Evolutionary conservation across 192 early-diverging fungal species (phyloP), one percentile per base, ranked within the genome.

Genomic region (Allomyces javanicus): DNA sequence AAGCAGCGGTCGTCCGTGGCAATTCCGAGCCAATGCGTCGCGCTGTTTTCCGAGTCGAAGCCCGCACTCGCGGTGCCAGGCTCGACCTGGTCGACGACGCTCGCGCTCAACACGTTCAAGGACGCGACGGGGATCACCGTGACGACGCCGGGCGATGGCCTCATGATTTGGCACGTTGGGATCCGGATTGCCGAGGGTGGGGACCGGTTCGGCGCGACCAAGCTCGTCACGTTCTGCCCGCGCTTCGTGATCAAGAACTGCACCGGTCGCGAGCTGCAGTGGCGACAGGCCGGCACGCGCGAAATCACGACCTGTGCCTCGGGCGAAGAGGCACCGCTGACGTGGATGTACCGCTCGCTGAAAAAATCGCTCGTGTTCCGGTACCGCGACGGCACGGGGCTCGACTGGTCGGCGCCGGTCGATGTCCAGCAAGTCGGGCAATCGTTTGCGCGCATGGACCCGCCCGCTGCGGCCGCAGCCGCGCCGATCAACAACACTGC

Each of bases 181-280:
- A 25, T 25, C 23, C 11, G 11, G 19, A 63, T 24, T 24, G 10
- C 23, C 11, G 23, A 17, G 62, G 23, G 23, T 10, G 62, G 11
- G 3, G 50, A 58, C 50, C 50, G 50, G 69, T 81, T 72, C 67
- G 77, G 68, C 69, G 70, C 90, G 62, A 92, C 87, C 25, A 94
- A 91, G 72, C 81, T 95, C 12, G 86, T 96, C 14, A 92, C 90
- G 0, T 86, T 98, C 67, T 81, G 89, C 2, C 89, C 96, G 19
- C 79, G 96, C 17, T 98, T 90, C 71, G 86, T 94, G 17, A 68
- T 96, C 55, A 87, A 87, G 72, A 98, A 98, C 75, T 80, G 86
- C 65, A 71, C 86, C 24, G 74, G 78, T 24, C 78, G 87, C 44
- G 77, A 87, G 27, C 68, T 98, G 11, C 78, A 86, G 68, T 89